Base-by-base conservation (phyloP, 805 yeast species). In the Saccharomycopsis microspora region DNA sequence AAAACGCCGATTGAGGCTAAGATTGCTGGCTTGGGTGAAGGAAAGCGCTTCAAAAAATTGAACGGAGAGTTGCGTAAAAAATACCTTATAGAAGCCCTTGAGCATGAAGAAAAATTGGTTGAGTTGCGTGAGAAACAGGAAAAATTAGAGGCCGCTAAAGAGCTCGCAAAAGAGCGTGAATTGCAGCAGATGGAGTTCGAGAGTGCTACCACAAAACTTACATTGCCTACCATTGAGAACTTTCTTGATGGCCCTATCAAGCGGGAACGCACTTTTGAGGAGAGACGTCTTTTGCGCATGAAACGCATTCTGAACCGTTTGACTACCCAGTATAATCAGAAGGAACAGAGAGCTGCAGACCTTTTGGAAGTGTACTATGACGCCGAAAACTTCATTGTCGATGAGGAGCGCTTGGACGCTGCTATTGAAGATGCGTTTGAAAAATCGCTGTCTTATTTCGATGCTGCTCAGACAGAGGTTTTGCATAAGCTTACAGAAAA, bases 171-270 rank as follows among this genome's bases (percentile, higher is more conserved):
- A 55, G 55, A 58, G 42, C 56, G 58, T 31, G 62, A 61, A 41
- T 57, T 55, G n/a, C 55, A 57, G 43, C 56, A 57, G 36, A 55
- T 54, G 37, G 66, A 67, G 29, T 59, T 61, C 35, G 60, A 66
- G 45, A 72, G 71, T 46, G 72, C 70, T 54, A 63, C 63, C 4
- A 63, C 67, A 30, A 67, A 70, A 57, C 72, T 82, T 58, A 85
- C 95, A 1, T 68, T 86, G 44, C 96, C 96, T 42, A 83, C 95
- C 1, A 69, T 88, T 49, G 87, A 82, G 57, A 70, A 74, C 37
- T 71, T 78, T 54, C 63, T 85, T 51, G 62, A 72, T 28, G 85
- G 85, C 3, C 85, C 90, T 10, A 65, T 87, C 51, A 75, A 89
- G 70, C 74, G 83, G 59, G 75, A 66, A 42, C 74, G 95, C 62